Base-by-base conservation (phyloP, 768 basidiomycete species). In the Termitomyces eurrhizus region DNA sequence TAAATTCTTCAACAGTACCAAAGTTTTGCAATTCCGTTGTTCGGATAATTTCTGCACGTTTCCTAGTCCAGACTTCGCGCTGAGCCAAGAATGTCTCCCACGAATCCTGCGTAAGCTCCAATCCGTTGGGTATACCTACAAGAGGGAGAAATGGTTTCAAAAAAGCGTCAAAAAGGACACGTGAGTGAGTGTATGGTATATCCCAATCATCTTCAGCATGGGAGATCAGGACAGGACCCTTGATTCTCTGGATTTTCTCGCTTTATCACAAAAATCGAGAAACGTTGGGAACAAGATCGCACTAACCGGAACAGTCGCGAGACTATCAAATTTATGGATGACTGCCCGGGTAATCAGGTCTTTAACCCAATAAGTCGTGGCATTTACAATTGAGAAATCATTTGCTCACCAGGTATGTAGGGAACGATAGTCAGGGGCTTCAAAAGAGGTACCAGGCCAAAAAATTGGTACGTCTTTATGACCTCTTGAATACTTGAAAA, bases 161-260 rank as follows among this genome's bases (percentile, higher is more conserved):
- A 64, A 93, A 85, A 0, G 83, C 77, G 45, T 90, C 78, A 70
- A 95, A 93, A 26, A 96, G 81, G 0, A 78, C 75, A 32, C 82
- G 78, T 0, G 93, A 91, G 69, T 95, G 93, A 0, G 82, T 77
- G 68, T 83, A 74, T 0, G 90, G 88, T 54, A 95, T 93, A 26
- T 92, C 89, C 72, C 78, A 81, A 74, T 96, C 94, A 68, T 94
- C 79, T 68, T 82, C 76, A 56, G 92, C 86, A 68, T 96, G 94
- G 0, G 81, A 85, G 64, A 96, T 83, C 37, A 95, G 73, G 3
- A 92, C 80, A 7, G 89, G 81, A 0, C 80, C 80, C 54, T 85
- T 84, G 64, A 93, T 83, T 59, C 80, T 77, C 90, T 92, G 67
- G 24, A 33, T 24, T 29, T 36, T 11, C 4, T 11, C n/a, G 9